These are phyloP conservation scores for Herpetomonas muscarum DNA, from an alignment of 208 protist species.

Conservation along the genomic window DNA sequence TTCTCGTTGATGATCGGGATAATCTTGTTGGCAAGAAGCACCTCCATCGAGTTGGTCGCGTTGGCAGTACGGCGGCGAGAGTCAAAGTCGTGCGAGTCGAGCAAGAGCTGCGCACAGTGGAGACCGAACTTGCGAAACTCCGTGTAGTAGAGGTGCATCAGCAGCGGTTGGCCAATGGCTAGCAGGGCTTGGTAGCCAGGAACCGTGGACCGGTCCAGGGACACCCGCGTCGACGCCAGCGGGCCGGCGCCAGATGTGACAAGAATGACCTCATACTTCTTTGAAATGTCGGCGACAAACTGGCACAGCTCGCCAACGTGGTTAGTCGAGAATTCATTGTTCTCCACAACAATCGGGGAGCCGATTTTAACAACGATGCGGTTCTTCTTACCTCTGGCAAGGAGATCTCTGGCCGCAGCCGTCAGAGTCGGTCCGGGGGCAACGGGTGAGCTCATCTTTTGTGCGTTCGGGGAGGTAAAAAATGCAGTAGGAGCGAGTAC, in stretches of 20 bases:
- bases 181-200: constrained; percentile 28
- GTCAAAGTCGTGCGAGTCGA: constrained; percentile 60
- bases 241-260: constrained; percentile 69
- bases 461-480: neutral
- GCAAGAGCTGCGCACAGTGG: constrained; percentile 41
- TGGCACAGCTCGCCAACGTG: constrained; percentile 59
- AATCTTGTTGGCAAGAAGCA: constrained; percentile 29
- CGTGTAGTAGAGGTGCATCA: constrained; percentile 61
- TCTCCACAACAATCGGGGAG: constrained; percentile 48
- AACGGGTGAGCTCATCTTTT: neutral
- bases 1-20: constrained; percentile 81
- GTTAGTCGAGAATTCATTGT: constrained; percentile 30
- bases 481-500: no score
- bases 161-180: constrained; percentile 42
- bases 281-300: constrained; percentile 37
- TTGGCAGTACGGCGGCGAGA: constrained; percentile 11
- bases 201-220: constrained; percentile 7
- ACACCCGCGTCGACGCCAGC: constrained; percentile 42
- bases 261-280: constrained; percentile 66
- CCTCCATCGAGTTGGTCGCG: constrained; percentile 36
- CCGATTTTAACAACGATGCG: constrained; percentile 75
- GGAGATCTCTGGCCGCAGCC: constrained; percentile 13
- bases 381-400: constrained; percentile 8
- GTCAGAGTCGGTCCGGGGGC: neutral
- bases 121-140: constrained; percentile 40